A percentile compares a stretch with the other conserved stretches of the same genome.
phyloP scores from a whole-genome alignment of 2,329 filamentous ascomycete genomes.

The Ophiocordyceps unilateralis region DNA sequence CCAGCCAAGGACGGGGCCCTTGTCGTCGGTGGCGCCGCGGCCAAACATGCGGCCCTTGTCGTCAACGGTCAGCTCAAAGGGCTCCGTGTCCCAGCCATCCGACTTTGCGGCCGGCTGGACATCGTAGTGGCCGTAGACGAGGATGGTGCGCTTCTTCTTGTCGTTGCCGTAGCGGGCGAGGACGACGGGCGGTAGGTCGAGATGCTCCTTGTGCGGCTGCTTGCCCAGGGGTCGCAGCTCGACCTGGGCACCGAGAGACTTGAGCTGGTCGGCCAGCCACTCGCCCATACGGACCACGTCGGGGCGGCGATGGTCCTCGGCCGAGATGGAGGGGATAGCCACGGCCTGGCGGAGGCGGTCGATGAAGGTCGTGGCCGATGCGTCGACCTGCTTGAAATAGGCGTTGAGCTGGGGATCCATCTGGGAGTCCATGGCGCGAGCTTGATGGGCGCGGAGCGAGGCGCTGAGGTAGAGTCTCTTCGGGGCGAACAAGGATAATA shows the following conservation, averaged over 20 bases:
- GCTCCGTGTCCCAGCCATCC: constrained; percentile 92
- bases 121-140: constrained; percentile 98
- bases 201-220: constrained; percentile 77
- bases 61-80: constrained; percentile 75
- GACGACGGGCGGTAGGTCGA: constrained; percentile 84
- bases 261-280: constrained; percentile 72
- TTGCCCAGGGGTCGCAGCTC: constrained; percentile 77
- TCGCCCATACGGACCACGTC: constrained; percentile 96
- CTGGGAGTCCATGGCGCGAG: constrained; percentile 71
- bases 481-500: constrained; percentile 6
- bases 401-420: constrained; percentile 85
- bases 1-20: constrained; percentile 94
- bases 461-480: constrained; percentile 36
- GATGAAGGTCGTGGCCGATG: constrained; percentile 65
- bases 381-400: constrained; percentile 86
- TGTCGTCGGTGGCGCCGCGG: constrained; percentile 90
- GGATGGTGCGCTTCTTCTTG: constrained; percentile 80
- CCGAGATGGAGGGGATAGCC: constrained; percentile 89
- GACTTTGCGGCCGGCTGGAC: constrained; percentile 87
- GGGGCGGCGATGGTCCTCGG: constrained; percentile 70
- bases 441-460: constrained; percentile 45
- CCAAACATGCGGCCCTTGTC: constrained; percentile 92
- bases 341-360: constrained; percentile 82
- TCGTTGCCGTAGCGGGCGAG: constrained; percentile 86
- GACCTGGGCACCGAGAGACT: constrained; percentile 67